Conservation (phyloP, 345 rosid genomes). For the Excoecaria cochinchinensis region DNA sequence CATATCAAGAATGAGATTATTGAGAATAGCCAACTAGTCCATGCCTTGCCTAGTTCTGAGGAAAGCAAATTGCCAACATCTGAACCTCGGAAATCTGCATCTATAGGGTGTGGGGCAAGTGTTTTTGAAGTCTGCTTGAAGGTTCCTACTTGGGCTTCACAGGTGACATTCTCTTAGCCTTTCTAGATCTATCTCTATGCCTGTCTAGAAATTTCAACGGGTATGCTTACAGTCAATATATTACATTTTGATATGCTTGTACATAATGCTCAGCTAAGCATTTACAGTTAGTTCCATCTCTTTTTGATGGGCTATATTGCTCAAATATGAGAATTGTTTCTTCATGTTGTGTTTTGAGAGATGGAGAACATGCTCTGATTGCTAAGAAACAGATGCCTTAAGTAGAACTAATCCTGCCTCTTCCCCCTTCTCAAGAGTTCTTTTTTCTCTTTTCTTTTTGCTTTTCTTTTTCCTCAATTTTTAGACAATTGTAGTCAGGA, state of each 20-base stretch:
- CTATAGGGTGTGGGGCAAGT: conserved; percentile 92
- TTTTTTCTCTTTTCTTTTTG: not conserved
- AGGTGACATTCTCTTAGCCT: conserved; percentile 51
- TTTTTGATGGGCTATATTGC: not conserved
- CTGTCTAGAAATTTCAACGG: not conserved
- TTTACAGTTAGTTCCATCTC: not conserved
- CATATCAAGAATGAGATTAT: conserved; percentile 88
- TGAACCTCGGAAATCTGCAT: conserved; percentile 87
- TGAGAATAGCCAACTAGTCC: conserved; percentile 75
- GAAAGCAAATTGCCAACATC: conserved; percentile 50
- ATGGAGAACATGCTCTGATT: conserved; percentile 9
- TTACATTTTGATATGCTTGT: not conserved
- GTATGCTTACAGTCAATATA: not conserved
- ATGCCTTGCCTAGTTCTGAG: conserved; percentile 53
- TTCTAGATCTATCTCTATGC: not conserved
- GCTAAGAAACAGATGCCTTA: not conserved
- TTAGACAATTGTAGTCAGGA: not conserved
- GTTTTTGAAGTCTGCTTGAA: conserved; percentile 92
- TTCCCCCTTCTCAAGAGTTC: not conserved
- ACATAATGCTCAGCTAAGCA: not conserved
- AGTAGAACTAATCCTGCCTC: not conserved
- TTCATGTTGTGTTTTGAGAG: not conserved
- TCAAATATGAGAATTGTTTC: not conserved
- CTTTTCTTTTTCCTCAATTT: too few relatives aligned
- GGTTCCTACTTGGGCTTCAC: conserved; percentile 97